Percentiles rank a stretch among this genome's conserved stretches.
phyloP scores from a whole-genome alignment of 2,329 filamentous ascomycete genomes.

The Trichoderma polysporum region DNA sequence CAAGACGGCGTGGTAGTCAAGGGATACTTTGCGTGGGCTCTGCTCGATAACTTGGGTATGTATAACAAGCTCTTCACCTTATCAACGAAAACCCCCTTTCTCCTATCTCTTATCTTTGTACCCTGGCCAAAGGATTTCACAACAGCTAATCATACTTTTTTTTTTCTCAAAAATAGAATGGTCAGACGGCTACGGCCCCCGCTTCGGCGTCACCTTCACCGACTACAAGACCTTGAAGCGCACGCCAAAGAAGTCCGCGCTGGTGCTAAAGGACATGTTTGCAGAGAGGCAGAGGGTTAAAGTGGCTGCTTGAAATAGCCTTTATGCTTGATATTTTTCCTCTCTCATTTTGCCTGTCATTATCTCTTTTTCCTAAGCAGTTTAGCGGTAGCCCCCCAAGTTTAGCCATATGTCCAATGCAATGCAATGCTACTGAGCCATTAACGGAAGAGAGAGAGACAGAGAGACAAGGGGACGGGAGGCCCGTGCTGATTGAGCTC shows the following conservation, averaged over 20 bases:
- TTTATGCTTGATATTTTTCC: not conserved
- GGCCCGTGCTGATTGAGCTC: not conserved
- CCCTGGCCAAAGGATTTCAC: not conserved
- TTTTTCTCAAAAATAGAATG: slow-evolving; percentile 27
- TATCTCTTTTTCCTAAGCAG: not conserved
- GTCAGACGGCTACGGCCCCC: slow-evolving; percentile 40
- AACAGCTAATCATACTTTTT: not conserved
- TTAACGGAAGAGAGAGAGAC: not conserved
- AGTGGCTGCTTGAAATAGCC: slow-evolving; percentile 13
- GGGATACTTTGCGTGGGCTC: slow-evolving; percentile 38
- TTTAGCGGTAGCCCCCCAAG: not conserved
- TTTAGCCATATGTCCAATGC: not conserved
- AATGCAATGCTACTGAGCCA: slow-evolving; percentile 1
- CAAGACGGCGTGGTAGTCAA: slow-evolving; percentile 34
- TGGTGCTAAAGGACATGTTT: slow-evolving; percentile 32
- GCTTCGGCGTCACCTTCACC: slow-evolving; percentile 41
- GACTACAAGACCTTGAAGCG: slow-evolving; percentile 39
- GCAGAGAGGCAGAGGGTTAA: slow-evolving; percentile 24
- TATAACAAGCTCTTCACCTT: not conserved
- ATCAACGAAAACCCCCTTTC: not conserved
- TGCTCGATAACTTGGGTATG: slow-evolving; percentile 39
- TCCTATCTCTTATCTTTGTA: not conserved
- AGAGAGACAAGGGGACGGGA: not conserved
- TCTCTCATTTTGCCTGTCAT: not conserved
- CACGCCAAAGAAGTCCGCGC: slow-evolving; percentile 40